phyloP scores from a whole-genome alignment of 2,329 filamentous ascomycete genomes.

The Hymenoscyphus repandus region DNA sequence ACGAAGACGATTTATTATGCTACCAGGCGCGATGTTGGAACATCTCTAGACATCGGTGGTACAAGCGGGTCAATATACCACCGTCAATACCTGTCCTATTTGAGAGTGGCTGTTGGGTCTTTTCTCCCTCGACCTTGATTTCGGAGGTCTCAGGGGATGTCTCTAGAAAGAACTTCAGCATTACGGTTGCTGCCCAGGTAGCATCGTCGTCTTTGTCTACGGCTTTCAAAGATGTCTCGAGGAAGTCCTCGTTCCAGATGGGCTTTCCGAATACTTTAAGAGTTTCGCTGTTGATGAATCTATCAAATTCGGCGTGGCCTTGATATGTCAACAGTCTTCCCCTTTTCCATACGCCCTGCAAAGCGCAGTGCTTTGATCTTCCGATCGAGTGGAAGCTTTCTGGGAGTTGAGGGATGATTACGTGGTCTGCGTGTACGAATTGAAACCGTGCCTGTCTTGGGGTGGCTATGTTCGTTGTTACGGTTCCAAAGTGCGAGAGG shows the following conservation, averaged over 20 bases:
- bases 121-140: too few species aligned
- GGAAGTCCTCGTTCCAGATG: constrained; percentile 21
- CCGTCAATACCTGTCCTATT: too few species aligned
- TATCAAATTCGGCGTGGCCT: constrained; percentile 40
- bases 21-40: too few species aligned
- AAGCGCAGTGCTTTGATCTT: constrained; percentile 28
- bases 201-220: constrained; percentile 29
- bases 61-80: too few species aligned
- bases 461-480: constrained; percentile 2
- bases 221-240: constrained; percentile 20
- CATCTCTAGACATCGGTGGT: too few species aligned
- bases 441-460: constrained; percentile 28
- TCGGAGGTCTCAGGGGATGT: too few species aligned
- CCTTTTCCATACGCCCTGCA: constrained; percentile 37
- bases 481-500: constrained; percentile 12
- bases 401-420: constrained; percentile 11
- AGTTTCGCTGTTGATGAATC: constrained; percentile 36
- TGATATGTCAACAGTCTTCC: constrained; percentile 37
- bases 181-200: constrained; percentile 28
- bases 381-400: constrained; percentile 24
- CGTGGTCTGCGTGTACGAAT: constrained; percentile 35
- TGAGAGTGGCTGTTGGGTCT: too few species aligned
- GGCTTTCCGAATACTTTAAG: constrained; percentile 32
- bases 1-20: too few species aligned
- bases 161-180: constrained; percentile 31